A percentile compares a stretch with the other conserved stretches of the same genome.
These are phyloP conservation scores for Musa balbisiana DNA, from an alignment of 202 grass and related monocot genomes.

Conservation along the genomic window DNA sequence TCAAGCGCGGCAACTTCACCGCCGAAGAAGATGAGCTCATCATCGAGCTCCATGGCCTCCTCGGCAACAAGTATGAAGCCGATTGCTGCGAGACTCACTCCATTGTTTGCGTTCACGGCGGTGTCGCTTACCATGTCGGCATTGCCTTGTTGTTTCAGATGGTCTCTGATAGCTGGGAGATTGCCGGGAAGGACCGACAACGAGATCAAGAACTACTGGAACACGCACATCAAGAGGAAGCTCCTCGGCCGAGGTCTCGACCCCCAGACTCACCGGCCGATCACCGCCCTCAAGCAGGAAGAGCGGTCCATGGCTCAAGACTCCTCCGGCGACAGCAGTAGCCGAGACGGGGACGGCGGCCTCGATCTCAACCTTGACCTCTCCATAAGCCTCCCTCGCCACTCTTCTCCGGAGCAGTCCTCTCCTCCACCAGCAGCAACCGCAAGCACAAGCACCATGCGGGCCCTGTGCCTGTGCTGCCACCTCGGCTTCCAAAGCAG, in stretches of 20 bases:
- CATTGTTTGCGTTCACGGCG: too few relatives aligned
- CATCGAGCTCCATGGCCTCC: neutral
- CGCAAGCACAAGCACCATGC: neutral
- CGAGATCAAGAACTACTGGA: slow-evolving; percentile 8
- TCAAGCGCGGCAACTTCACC: slow-evolving; percentile 90
- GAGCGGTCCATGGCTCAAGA: neutral
- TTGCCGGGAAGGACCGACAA: slow-evolving; percentile 4
- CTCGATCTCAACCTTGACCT: neutral
- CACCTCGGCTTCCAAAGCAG: neutral
- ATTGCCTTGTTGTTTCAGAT: neutral
- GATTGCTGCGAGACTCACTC: too few relatives aligned
- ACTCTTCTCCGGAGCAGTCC: neutral
- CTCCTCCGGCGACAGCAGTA: neutral
- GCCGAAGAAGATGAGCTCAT: neutral
- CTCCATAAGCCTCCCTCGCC: neutral
- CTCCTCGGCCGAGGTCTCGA: neutral
- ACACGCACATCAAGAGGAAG: slow-evolving; percentile 1
- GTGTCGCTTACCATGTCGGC: too few relatives aligned
- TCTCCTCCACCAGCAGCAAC: neutral
- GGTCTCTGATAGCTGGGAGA: neutral
- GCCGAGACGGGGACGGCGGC: neutral
- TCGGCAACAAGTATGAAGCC: neutral
- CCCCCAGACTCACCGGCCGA: neutral
- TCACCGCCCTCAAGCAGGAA: neutral
- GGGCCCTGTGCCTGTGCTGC: neutral